Conservation (phyloP, 2,329 filamentous ascomycete genomes). For the Penicillium sp. region DNA sequence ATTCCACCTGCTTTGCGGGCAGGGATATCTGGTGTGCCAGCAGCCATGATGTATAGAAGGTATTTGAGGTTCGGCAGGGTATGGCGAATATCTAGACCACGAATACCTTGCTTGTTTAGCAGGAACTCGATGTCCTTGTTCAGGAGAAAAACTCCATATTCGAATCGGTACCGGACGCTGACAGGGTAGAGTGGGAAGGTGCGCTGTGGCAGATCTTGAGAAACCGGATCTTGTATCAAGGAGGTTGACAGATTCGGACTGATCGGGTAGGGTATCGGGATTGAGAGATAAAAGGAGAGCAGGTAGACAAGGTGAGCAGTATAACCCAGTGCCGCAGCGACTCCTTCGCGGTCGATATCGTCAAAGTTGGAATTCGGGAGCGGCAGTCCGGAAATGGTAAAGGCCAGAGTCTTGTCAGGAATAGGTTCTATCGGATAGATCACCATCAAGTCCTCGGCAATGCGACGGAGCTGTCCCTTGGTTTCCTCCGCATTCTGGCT, state of each 20-base stretch:
- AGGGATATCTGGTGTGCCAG: slow-evolving; percentile 67
- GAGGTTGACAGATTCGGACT: slow-evolving; percentile 72
- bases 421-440: slow-evolving; percentile 81
- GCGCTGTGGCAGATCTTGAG: slow-evolving; percentile 55
- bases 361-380: slow-evolving; percentile 81
- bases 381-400: slow-evolving; percentile 76
- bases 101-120: slow-evolving; percentile 67
- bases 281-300: slow-evolving; percentile 78
- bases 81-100: slow-evolving; percentile 85
- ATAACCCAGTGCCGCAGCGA: slow-evolving; percentile 80
- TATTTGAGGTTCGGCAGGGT: slow-evolving; percentile 94
- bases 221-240: slow-evolving; percentile 74
- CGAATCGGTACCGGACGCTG: slow-evolving; percentile 82
- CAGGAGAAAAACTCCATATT: slow-evolving; percentile 93
- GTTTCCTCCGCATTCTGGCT: slow-evolving; percentile 63
- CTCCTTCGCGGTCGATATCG: slow-evolving; percentile 64
- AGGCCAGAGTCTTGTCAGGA: slow-evolving; percentile 66
- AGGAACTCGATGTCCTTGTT: slow-evolving; percentile 90
- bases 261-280: slow-evolving; percentile 79
- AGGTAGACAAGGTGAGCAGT: slow-evolving; percentile 74
- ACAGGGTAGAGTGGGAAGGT: slow-evolving; percentile 81
- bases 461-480: slow-evolving; percentile 82
- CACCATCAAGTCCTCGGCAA: slow-evolving; percentile 76
- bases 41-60: slow-evolving; percentile 83
- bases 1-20: slow-evolving; percentile 57